Evolutionary conservation across 1,284 basidiomycete genomes (phyloP), one percentile per base, ranked within the genome.

Genomic region (Ustilago tritici): DNA sequence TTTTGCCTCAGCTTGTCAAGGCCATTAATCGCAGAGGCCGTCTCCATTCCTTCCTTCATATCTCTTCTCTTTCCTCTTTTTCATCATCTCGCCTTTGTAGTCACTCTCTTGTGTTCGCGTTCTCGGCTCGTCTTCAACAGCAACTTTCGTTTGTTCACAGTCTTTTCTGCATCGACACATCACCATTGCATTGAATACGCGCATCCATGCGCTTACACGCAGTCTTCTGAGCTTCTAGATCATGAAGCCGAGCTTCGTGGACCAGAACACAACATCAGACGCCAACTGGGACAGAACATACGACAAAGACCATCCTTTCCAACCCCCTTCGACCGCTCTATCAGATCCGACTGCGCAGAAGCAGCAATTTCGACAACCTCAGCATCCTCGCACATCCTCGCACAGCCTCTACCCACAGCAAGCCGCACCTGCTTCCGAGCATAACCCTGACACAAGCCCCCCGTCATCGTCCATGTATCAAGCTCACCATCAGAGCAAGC

Each of bases 191-290:
- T 31, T 28, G 31, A 32, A 28, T 15, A 31, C 31, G 49, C 28
- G 14, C 31, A 32, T 12, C 32, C 46, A 66, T 63, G 64, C 38
- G 55, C 60, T 36, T 17, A 3, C 41, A 23, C 9, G 17, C 12
- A 47, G 47, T 23, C 34, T 43, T 36, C 46, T 19, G 32, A 41
- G 34, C 38, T 35, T 54, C 46, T 61, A 67, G 65, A 73, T 47
- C 61, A 67, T 67, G 61, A 61, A 73, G 35, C 38, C 61, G 49
- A 54, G 65, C 61, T 57, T 68, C 23, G 12, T 53, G 10, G 50
- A 58, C 9, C 58, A 50, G 19, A 64, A 32, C 57, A 58, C 43
- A 66, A 32, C 38, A 65, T 35, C 60, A 32, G 60, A 60, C 32
- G 7, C 40, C 36, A 46, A 23, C 53, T 14, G 32, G 12, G 56